A percentile compares a stretch with the other conserved stretches of the same genome.
Conservation (phyloP, 83 land plant species). For the Picea engelmannii region DNA sequence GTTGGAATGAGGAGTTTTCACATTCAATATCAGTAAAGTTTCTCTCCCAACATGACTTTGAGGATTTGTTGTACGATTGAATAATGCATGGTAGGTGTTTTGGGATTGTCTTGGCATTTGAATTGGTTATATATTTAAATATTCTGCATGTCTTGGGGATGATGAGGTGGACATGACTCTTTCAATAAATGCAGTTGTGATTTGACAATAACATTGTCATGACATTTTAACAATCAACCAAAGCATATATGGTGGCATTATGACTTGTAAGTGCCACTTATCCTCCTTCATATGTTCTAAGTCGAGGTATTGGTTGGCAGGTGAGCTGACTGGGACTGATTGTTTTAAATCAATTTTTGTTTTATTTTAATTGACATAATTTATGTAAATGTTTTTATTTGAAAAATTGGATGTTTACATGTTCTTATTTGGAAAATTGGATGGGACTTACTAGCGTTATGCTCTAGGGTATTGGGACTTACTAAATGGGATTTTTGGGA, state of each 20-base stretch:
- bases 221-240: slow-evolving; percentile 8
- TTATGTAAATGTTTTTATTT: too few relatives aligned
- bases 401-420: too few relatives aligned
- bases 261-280: slow-evolving; percentile 51
- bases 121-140: background rate
- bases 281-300: slow-evolving; percentile 47
- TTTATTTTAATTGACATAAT: background rate
- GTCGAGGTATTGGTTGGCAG: slow-evolving; percentile 49
- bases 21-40: too few relatives aligned
- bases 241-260: slow-evolving; percentile 34
- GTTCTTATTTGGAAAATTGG: too few relatives aligned
- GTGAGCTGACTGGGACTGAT: too few relatives aligned
- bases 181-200: background rate
- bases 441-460: too few relatives aligned
- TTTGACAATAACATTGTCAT: background rate
- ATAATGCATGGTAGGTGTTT: too few relatives aligned
- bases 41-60: too few relatives aligned
- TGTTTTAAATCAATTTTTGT: background rate
- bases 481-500: slow-evolving; percentile 50
- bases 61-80: too few relatives aligned
- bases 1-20: too few relatives aligned
- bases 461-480: background rate
- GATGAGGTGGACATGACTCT: background rate
- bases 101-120: too few relatives aligned
- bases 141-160: background rate